Conservation (phyloP, 73 alveolate genomes). For the Paramecium caudatum region DNA sequence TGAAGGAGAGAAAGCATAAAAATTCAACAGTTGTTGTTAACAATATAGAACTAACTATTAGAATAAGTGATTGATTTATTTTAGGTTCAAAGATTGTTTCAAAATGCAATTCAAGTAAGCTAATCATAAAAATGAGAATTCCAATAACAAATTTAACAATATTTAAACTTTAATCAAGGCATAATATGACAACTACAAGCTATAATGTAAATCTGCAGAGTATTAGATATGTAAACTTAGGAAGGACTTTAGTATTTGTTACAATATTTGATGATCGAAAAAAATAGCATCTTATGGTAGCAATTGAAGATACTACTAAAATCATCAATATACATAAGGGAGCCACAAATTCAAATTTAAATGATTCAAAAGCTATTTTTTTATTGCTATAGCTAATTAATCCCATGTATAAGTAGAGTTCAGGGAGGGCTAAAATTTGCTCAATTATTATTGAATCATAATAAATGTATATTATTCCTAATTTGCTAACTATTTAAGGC, state of each 20-base stretch:
- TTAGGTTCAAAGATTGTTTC: conserved; percentile 7
- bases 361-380: conserved; percentile 6
- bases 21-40: neutral
- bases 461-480: neutral
- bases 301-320: neutral
- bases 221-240: conserved; percentile 19
- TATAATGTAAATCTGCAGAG: neutral
- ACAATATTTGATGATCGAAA: conserved; percentile 8
- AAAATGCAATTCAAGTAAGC: neutral
- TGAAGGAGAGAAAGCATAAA: neutral
- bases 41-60: neutral
- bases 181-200: no score
- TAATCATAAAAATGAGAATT: neutral
- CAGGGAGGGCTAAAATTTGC: neutral
- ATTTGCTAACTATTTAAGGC: neutral
- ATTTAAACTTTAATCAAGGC: no score
- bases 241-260: conserved; percentile 18
- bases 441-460: neutral
- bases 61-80: neutral
- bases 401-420: conserved; percentile 2
- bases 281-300: conserved; percentile 1
- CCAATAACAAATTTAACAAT: no score
- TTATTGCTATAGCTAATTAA: neutral
- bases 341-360: conserved; percentile 14
- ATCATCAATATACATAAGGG: neutral